phyloP scores from a whole-genome alignment of 495 filamentous ascomycete species.

The Cenococcum geophilum region DNA sequence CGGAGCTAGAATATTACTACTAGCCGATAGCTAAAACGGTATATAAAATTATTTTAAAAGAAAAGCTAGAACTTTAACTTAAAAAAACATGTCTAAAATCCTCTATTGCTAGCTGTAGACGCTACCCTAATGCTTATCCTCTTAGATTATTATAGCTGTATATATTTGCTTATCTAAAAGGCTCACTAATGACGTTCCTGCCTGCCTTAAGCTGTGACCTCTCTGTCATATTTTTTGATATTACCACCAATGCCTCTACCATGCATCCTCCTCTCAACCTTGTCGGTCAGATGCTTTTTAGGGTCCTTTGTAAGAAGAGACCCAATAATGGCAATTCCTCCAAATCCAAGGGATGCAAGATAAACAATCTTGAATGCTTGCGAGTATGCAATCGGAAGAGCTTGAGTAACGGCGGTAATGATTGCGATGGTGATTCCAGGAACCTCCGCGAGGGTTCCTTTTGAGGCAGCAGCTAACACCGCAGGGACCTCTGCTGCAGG shows the following conservation, averaged over 20 bases:
- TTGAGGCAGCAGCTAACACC: constrained; percentile 6
- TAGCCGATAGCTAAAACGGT: no score
- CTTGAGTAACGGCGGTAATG: constrained; percentile 4
- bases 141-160: no score
- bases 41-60: no score
- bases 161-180: no score
- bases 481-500: constrained; percentile 12
- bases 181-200: no score
- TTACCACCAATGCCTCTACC: constrained; percentile 17
- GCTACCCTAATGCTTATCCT: no score
- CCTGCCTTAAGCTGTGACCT: background rate
- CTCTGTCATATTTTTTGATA: background rate
- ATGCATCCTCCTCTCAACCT: constrained; percentile 21
- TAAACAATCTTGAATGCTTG: constrained; percentile 21
- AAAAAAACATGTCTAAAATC: no score
- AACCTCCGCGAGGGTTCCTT: constrained; percentile 13
- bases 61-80: no score
- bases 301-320: constrained; percentile 14
- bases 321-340: constrained; percentile 21
- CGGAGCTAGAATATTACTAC: no score
- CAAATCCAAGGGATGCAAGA: constrained; percentile 15
- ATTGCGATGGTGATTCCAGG: constrained; percentile 11
- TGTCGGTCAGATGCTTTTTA: constrained; percentile 18
- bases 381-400: constrained; percentile 8
- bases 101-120: no score